These are phyloP conservation scores for Macrophomina pseudophaseolina DNA, from an alignment of 2,329 filamentous ascomycete species.

Conservation along the genomic window DNA sequence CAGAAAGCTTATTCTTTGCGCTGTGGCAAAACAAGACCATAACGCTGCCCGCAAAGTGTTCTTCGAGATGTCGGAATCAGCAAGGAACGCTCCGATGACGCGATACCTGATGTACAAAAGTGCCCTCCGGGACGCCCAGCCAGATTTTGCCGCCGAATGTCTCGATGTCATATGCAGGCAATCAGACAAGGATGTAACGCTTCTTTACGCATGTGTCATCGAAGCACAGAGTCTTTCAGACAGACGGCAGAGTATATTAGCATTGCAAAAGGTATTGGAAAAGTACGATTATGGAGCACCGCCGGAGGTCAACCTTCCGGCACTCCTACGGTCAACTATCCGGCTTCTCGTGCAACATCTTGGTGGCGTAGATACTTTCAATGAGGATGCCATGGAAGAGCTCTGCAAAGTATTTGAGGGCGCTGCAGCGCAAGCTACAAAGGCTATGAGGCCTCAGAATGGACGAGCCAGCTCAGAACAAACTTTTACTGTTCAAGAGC, in stretches of 20 bases:
- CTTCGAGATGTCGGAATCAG: conserved; percentile 62
- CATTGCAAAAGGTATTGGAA: conserved; percentile 65
- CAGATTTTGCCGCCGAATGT: conserved; percentile 65
- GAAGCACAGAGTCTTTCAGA: conserved; percentile 74
- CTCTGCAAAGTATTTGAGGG: conserved; percentile 62
- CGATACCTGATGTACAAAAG: conserved; percentile 78
- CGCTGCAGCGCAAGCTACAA: conserved; percentile 53
- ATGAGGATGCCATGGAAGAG: conserved; percentile 50
- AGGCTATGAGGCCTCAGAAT: conserved; percentile 47
- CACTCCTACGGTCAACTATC: conserved; percentile 67
- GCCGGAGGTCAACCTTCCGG: conserved; percentile 62
- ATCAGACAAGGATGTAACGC: conserved; percentile 60
- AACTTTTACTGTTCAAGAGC: conserved; percentile 65
- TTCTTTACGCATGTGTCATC: conserved; percentile 79
- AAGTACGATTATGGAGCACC: conserved; percentile 57
- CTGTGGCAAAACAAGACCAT: conserved; percentile 63
- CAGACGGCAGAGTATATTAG: conserved; percentile 62
- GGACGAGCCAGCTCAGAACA: conserved; percentile 47
- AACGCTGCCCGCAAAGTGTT: conserved; percentile 62
- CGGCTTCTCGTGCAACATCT: conserved; percentile 47
- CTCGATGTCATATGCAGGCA: conserved; percentile 64
- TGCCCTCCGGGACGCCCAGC: conserved; percentile 64
- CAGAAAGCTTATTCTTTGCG: conserved; percentile 74
- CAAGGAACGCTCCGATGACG: conserved; percentile 67
- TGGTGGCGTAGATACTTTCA: conserved; percentile 49